Conservation (phyloP, 2,329 filamentous ascomycete genomes). For the Elsinoe arachidis region DNA sequence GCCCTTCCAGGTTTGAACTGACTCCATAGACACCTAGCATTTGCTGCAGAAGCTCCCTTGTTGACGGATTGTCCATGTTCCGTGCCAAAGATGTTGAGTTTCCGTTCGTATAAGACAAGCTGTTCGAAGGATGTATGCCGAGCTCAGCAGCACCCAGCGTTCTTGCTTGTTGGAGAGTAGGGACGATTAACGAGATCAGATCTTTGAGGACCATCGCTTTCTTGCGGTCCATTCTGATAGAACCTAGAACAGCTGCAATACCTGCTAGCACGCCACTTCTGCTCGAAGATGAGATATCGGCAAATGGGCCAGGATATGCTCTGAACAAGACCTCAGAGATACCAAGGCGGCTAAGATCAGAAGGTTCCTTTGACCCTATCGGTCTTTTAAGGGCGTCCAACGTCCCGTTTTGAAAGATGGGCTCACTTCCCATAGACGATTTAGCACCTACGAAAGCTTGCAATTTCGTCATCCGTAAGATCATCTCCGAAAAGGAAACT, state of each 20-base stretch:
- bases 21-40: slow-evolving; percentile 15
- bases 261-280: slow-evolving; percentile 72
- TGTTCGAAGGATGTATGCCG: slow-evolving; percentile 88
- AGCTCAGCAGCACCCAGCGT: slow-evolving; percentile 93
- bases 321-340: slow-evolving; percentile 59
- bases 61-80: neutral
- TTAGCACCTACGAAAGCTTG: slow-evolving; percentile 58
- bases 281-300: slow-evolving; percentile 63
- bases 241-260: slow-evolving; percentile 75
- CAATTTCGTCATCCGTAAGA: slow-evolving; percentile 64
- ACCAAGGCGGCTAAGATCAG: slow-evolving; percentile 27
- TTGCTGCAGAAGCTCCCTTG: slow-evolving; percentile 8
- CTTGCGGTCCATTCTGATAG: slow-evolving; percentile 73
- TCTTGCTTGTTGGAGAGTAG: slow-evolving; percentile 78
- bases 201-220: slow-evolving; percentile 86
- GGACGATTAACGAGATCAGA: slow-evolving; percentile 71
- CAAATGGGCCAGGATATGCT: slow-evolving; percentile 55
- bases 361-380: neutral
- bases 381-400: slow-evolving; percentile 36
- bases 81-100: neutral
- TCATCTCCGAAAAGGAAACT: slow-evolving; percentile 62
- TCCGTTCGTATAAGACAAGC: slow-evolving; percentile 60
- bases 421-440: neutral
- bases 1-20: neutral
- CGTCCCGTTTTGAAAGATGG: slow-evolving; percentile 40